Percentiles rank a stretch among this genome's conserved stretches.
phyloP scores from a whole-genome alignment of 129 eudicot species.

The Dittrichia graveolens region DNA sequence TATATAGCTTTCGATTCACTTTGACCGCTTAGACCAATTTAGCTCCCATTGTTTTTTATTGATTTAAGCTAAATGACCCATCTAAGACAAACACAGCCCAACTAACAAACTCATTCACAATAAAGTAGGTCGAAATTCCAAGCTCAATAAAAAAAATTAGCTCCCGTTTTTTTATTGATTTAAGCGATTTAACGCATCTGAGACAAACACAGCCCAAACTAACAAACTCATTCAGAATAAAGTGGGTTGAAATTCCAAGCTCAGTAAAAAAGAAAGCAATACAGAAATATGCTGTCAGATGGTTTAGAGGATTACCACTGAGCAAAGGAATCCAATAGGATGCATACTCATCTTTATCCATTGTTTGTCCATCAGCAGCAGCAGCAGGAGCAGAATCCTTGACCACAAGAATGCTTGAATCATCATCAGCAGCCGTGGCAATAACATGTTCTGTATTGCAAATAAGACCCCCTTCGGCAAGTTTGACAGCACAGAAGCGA shows the following conservation, averaged over 20 bases:
- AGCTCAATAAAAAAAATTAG: background rate
- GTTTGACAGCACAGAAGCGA: constrained; percentile 96
- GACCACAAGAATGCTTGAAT: constrained; percentile 35
- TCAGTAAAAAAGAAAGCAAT: background rate
- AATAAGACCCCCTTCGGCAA: constrained; percentile 90
- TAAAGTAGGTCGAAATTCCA: background rate
- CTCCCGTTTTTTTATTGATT: no score
- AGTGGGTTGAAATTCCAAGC: background rate
- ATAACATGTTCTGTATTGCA: constrained; percentile 49
- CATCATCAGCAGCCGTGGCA: constrained; percentile 36
- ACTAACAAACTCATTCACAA: background rate
- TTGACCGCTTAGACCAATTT: background rate
- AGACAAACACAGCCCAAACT: background rate
- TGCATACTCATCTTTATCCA: constrained; percentile 57
- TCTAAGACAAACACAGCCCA: background rate
- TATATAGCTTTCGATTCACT: background rate
- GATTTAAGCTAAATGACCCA: background rate
- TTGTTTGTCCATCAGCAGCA: constrained; percentile 51
- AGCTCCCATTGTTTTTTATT: background rate
- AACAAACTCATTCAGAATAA: background rate
- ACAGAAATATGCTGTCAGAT: constrained; percentile 9
- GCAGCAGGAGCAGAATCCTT: constrained; percentile 39
- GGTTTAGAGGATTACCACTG: constrained; percentile 57
- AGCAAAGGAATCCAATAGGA: constrained; percentile 93
- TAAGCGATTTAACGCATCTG: background rate